A percentile compares a stretch with the other conserved stretches of the same genome.
Conservation (phyloP, 345 rosid genomes). For the Eucalyptus shirleyi region DNA sequence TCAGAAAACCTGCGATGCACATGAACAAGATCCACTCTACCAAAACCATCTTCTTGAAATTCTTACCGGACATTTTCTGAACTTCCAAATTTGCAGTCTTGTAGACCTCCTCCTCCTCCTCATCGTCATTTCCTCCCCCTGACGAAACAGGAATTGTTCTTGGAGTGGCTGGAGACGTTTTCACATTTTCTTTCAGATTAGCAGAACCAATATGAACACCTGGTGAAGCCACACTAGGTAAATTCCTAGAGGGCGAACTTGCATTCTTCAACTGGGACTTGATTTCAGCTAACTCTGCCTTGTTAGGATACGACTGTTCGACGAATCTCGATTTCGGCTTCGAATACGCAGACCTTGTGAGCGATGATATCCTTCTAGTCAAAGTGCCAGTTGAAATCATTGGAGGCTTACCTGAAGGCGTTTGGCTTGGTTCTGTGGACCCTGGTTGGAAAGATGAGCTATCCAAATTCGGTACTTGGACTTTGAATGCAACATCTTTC, state of each 20-base stretch:
- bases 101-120: conserved; percentile 36
- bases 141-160: background rate
- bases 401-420: background rate
- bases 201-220: background rate
- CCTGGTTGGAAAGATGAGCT: background rate
- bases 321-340: background rate
- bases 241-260: background rate
- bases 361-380: background rate
- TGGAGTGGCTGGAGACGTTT: background rate
- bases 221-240: background rate
- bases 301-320: background rate
- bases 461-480: background rate
- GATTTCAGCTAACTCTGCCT: background rate
- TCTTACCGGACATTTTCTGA: conserved; percentile 6
- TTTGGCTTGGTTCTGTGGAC: background rate
- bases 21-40: conserved; percentile 13
- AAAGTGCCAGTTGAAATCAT: background rate
- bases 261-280: background rate
- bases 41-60: conserved; percentile 7
- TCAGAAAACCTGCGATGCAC: conserved; percentile 9
- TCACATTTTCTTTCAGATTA: background rate
- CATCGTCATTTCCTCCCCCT: conserved; percentile 3
- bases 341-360: background rate
- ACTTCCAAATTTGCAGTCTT: conserved; percentile 15
- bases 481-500: background rate